Percentiles rank a stretch among this genome's conserved stretches.
Conservation (phyloP, 1,284 basidiomycete genomes). For the Rhizoctonia solani region DNA sequence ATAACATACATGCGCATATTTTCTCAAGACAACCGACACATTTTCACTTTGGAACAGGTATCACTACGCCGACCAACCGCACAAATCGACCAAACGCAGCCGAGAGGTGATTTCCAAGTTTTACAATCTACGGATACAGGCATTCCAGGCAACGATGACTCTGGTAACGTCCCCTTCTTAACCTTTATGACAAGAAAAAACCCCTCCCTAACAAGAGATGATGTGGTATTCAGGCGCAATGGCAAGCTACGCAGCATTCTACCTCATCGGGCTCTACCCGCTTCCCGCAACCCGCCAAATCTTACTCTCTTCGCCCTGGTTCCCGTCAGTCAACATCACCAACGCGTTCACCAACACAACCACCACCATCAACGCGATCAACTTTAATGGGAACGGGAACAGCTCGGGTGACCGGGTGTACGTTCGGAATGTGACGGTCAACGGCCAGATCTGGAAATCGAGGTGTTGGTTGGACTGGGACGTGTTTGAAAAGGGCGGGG, state of each 20-base stretch:
- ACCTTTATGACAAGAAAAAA: no score
- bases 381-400: constrained; percentile 58
- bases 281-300: constrained; percentile 62
- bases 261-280: constrained; percentile 63
- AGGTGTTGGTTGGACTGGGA: constrained; percentile 67
- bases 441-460: constrained; percentile 60
- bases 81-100: constrained; percentile 39
- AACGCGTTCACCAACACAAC: constrained; percentile 61
- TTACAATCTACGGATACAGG: constrained; percentile 38
- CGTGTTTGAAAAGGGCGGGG: constrained; percentile 56
- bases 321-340: constrained; percentile 61
- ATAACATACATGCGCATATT: neutral
- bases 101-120: constrained; percentile 24
- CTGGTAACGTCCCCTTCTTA: constrained; percentile 22
- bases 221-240: constrained; percentile 61
- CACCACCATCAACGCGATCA: constrained; percentile 57
- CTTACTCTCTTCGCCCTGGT: constrained; percentile 64
- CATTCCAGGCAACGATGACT: constrained; percentile 37
- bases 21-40: neutral
- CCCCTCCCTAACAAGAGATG: constrained; percentile 37
- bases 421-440: constrained; percentile 60
- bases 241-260: constrained; percentile 67
- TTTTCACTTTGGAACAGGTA: constrained; percentile 45
- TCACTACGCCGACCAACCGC: constrained; percentile 62
- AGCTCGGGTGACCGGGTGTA: constrained; percentile 60